A percentile compares a stretch with the other conserved stretches of the same genome.
These are phyloP conservation scores for Thymus mandschuricus DNA, from an alignment of 257 asterid species.

Conservation along the genomic window DNA sequence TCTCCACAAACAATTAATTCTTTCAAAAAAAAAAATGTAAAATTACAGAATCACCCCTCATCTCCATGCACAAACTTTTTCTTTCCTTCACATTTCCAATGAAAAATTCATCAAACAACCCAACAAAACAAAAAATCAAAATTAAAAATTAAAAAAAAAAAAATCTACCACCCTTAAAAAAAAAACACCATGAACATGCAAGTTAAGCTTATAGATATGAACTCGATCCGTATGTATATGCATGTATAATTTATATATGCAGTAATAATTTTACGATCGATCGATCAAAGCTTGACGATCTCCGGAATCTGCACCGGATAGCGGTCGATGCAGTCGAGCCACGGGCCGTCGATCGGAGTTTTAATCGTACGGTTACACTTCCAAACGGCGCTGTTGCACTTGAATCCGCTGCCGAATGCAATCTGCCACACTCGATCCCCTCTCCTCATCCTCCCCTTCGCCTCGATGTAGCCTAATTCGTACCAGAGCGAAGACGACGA, in stretches of 20 bases:
- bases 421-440: constrained; percentile 88
- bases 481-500: constrained; percentile 89
- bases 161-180: background rate
- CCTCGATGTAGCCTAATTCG: constrained; percentile 68
- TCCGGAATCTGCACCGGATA: constrained; percentile 86
- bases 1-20: background rate
- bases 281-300: constrained; percentile 70
- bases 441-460: constrained; percentile 78
- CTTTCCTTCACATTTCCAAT: constrained; percentile 6
- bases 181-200: constrained; percentile 1
- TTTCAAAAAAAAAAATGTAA: background rate
- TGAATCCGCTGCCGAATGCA: constrained; percentile 85
- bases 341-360: constrained; percentile 64
- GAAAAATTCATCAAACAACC: background rate
- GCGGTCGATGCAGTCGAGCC: constrained; percentile 76
- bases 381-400: constrained; percentile 91
- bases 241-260: background rate
- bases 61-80: constrained; percentile 33
- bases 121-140: background rate
- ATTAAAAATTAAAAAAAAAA: background rate
- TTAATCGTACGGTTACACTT: constrained; percentile 70
- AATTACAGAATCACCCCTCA: background rate
- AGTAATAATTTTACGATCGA: background rate
- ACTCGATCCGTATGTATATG: background rate
- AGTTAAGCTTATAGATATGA: background rate